Conservation (phyloP, 139 green algal genomes). For the Closterium sp. region DNA sequence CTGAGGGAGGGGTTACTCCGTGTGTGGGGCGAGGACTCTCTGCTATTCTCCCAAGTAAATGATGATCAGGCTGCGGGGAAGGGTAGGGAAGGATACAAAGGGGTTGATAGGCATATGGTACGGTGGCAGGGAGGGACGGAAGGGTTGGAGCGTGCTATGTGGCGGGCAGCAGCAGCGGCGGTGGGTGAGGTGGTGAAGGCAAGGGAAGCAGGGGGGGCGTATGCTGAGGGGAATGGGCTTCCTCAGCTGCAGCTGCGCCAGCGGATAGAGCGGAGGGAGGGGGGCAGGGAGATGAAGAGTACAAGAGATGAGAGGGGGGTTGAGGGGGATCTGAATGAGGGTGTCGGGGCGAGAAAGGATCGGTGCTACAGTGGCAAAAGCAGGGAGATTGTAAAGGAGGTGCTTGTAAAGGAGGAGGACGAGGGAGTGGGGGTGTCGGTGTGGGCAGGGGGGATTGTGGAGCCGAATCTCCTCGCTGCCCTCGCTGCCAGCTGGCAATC, state of each 20-base stretch:
- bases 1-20: neutral
- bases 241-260: neutral
- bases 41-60: neutral
- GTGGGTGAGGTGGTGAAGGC: neutral
- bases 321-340: too few species aligned
- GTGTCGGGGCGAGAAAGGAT: too few species aligned
- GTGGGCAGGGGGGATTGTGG: neutral
- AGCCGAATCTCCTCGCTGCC: neutral
- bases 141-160: neutral
- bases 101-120: neutral
- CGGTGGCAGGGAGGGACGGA: neutral
- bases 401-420: neutral
- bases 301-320: neutral
- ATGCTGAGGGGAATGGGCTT: neutral
- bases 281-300: too few species aligned
- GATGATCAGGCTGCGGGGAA: neutral
- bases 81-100: neutral
- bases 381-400: neutral
- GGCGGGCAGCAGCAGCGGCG: neutral
- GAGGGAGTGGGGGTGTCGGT: neutral
- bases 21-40: neutral
- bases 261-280: neutral
- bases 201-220: neutral
- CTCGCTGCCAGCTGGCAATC: neutral
- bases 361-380: neutral